Percentiles rank a stretch among this genome's conserved stretches.
phyloP scores from a whole-genome alignment of 495 filamentous ascomycete genomes.

The Hypoxylon subgilvum region DNA sequence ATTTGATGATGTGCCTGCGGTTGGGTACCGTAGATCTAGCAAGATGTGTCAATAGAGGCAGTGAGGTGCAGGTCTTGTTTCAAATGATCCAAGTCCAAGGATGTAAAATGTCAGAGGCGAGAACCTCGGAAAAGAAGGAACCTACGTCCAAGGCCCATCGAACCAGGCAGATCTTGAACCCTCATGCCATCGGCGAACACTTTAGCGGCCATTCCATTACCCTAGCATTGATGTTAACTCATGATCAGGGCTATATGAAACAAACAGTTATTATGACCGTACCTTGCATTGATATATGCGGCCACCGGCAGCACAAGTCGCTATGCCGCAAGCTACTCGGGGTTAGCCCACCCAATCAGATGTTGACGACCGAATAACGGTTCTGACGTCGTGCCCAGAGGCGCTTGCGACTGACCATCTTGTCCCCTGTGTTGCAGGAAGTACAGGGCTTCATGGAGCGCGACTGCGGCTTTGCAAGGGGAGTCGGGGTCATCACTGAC shows the following conservation, averaged over 20 bases:
- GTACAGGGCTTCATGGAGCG: constrained; percentile 69
- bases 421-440: constrained; percentile 80
- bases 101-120: not conserved
- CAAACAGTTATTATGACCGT: not conserved
- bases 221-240: constrained; percentile 34
- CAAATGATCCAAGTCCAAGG: not conserved
- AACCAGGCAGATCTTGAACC: constrained; percentile 76
- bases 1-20: constrained; percentile 77
- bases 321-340: constrained; percentile 68
- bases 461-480: constrained; percentile 26
- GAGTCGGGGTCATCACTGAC: constrained; percentile 29
- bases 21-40: constrained; percentile 77
- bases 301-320: constrained; percentile 73
- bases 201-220: constrained; percentile 82
- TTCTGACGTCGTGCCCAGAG: not conserved
- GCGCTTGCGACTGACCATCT: constrained; percentile 62
- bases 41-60: not conserved
- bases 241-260: not conserved
- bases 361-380: not conserved
- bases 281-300: constrained; percentile 81
- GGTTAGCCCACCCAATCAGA: constrained; percentile 1
- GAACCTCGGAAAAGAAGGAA: not conserved
- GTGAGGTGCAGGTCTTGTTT: not conserved
- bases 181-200: constrained; percentile 77
- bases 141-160: constrained; percentile 74